Evolutionary conservation across 2,329 filamentous ascomycete genomes (phyloP).

Genomic region (Trichoderma guizhouense): DNA sequence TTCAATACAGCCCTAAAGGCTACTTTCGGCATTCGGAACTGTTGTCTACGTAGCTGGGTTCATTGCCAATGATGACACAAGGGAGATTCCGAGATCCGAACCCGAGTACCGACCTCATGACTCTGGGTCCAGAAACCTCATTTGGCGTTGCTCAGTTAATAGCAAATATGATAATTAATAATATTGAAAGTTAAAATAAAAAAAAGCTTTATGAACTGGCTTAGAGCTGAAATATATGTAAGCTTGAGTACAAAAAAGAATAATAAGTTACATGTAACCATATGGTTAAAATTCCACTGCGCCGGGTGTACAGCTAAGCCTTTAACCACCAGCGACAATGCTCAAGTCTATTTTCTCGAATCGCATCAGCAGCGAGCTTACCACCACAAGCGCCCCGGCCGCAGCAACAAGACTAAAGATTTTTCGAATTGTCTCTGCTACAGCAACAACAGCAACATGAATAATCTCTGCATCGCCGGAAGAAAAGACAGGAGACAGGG

Average conservation of each 20-base stretch:
- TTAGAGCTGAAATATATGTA: neutral
- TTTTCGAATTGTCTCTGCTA: neutral
- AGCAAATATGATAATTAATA: too few relatives aligned
- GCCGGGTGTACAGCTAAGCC: neutral
- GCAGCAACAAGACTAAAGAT: neutral
- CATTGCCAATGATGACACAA: too few relatives aligned
- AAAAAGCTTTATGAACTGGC: neutral
- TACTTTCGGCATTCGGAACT: too few relatives aligned
- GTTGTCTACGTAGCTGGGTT: too few relatives aligned
- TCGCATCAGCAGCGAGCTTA: neutral
- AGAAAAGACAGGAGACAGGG: neutral
- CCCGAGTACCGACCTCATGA: neutral
- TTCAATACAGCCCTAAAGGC: too few relatives aligned
- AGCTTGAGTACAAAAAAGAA: neutral
- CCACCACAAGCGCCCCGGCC: neutral
- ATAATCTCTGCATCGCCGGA: neutral
- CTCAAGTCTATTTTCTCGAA: neutral
- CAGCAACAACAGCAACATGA: neutral
- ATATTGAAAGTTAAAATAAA: neutral
- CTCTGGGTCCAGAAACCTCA: neutral
- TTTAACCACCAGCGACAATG: neutral
- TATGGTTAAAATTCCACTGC: neutral
- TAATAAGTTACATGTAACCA: neutral
- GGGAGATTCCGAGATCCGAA: too few relatives aligned
- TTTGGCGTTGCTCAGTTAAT: too few relatives aligned